Evolutionary conservation across 1,284 basidiomycete genomes (phyloP).

Genomic region (Ustilago crameri): DNA sequence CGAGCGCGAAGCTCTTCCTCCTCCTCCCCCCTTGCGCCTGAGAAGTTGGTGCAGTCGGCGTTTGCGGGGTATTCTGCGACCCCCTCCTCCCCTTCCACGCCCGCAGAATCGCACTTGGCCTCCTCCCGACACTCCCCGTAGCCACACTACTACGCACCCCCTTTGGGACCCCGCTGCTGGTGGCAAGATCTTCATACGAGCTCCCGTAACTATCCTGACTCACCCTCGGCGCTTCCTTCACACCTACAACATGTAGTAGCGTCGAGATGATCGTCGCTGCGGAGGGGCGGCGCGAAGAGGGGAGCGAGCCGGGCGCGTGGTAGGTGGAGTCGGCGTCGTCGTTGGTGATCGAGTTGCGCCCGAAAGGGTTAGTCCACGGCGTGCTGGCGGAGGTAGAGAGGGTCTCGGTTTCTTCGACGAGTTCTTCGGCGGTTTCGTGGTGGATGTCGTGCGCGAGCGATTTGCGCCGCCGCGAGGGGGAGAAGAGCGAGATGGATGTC

Average conservation of each 20-base stretch:
- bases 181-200: not conserved
- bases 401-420: slow-evolving; percentile 6
- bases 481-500: slow-evolving; percentile 4
- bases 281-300: slow-evolving; percentile 14
- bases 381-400: slow-evolving; percentile 12
- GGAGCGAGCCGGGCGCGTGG: slow-evolving; percentile 9
- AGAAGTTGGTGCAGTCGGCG: not conserved
- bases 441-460: slow-evolving; percentile 7
- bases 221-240: not conserved
- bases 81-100: slow-evolving; percentile 17
- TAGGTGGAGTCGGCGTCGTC: slow-evolving; percentile 19
- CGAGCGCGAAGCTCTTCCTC: slow-evolving; percentile 16
- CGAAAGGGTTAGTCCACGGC: slow-evolving; percentile 30
- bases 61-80: not conserved
- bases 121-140: not conserved
- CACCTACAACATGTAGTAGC: slow-evolving; percentile 5
- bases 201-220: slow-evolving; percentile 10
- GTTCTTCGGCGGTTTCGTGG: not conserved
- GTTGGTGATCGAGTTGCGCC: slow-evolving; percentile 14
- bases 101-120: slow-evolving; percentile 20
- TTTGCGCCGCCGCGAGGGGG: slow-evolving; percentile 10
- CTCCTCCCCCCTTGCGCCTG: slow-evolving; percentile 1
- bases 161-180: not conserved
- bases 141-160: not conserved
- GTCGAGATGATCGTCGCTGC: slow-evolving; percentile 39